These are phyloP conservation scores for Penicillium sp. DNA, from an alignment of 2,329 filamentous ascomycete genomes.

Conservation along the genomic window DNA sequence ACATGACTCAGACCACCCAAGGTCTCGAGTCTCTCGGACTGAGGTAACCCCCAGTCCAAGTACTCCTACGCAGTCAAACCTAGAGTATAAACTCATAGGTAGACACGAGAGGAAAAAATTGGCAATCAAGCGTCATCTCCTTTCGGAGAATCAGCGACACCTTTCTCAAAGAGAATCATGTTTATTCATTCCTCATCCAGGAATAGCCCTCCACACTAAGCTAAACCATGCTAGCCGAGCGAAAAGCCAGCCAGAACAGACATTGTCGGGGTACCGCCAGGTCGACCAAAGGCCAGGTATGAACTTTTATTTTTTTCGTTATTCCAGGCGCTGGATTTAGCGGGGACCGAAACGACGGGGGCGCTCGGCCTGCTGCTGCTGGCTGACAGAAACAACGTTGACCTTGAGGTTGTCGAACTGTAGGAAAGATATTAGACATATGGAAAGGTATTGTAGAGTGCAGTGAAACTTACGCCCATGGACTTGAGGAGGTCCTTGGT, in stretches of 20 bases:
- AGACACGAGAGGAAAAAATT: constrained; percentile 47
- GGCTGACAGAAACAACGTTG: constrained; percentile 87
- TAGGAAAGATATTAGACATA: constrained; percentile 8
- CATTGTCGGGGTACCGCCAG: constrained; percentile 26
- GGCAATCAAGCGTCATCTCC: constrained; percentile 92
- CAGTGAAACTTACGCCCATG: constrained; percentile 76
- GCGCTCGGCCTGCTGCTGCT: constrained; percentile 83
- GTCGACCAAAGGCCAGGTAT: constrained; percentile 30
- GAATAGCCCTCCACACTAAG: constrained; percentile 28
- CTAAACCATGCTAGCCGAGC: constrained; percentile 27
- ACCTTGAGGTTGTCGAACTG: constrained; percentile 97
- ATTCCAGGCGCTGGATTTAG: constrained; percentile 21
- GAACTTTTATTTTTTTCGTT: constrained; percentile 29
- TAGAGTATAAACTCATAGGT: constrained; percentile 6
- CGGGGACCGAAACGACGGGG: constrained; percentile 65
- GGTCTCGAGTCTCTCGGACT: constrained; percentile 9
- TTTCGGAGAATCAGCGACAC: constrained; percentile 81
- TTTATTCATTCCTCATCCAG: constrained; percentile 41
- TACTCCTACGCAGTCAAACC: constrained; percentile 24
- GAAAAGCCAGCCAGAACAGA: constrained; percentile 29
- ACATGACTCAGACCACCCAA: constrained; percentile 8
- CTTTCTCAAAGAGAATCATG: constrained; percentile 55
- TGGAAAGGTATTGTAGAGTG: not conserved
- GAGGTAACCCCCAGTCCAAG: constrained; percentile 1
- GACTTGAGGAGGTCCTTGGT: constrained; percentile 99